These are phyloP conservation scores for Thelephora terrestris DNA, from an alignment of 1,284 basidiomycete species.

Conservation along the genomic window DNA sequence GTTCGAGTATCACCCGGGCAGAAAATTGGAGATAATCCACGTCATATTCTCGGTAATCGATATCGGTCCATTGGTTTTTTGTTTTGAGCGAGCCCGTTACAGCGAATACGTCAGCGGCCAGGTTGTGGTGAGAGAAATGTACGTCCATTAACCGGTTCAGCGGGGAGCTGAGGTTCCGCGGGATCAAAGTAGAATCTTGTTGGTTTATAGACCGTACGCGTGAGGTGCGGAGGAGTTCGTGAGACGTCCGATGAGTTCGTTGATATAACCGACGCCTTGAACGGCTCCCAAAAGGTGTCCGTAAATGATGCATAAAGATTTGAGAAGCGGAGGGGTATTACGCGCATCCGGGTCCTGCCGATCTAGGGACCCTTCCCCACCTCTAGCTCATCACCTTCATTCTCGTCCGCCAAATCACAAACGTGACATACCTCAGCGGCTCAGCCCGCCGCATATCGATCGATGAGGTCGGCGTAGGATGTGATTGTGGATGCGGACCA, in stretches of 20 bases:
- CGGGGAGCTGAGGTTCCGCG: conserved; percentile 69
- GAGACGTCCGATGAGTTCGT: conserved; percentile 74
- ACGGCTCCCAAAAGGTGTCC: conserved; percentile 58
- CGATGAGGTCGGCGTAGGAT: too few species aligned
- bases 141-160: conserved; percentile 53
- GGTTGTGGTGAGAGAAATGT: conserved; percentile 78
- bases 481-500: too few species aligned
- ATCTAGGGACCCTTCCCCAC: too few species aligned
- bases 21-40: too few species aligned
- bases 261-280: conserved; percentile 75
- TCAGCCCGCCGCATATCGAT: too few species aligned
- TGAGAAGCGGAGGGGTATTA: too few species aligned
- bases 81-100: conserved; percentile 61
- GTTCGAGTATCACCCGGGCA: conserved; percentile 54
- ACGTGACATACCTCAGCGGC: too few species aligned
- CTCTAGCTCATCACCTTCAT: too few species aligned
- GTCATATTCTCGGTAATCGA: conserved; percentile 29
- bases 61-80: too few species aligned
- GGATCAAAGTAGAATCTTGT: conserved; percentile 55
- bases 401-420: too few species aligned
- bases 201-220: conserved; percentile 59
- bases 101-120: conserved; percentile 69
- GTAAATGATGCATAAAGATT: too few species aligned
- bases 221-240: conserved; percentile 46
- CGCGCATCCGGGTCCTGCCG: too few species aligned